Base-by-base conservation (phyloP, 1,284 basidiomycete genomes). In the Cryptococcus sp. region DNA sequence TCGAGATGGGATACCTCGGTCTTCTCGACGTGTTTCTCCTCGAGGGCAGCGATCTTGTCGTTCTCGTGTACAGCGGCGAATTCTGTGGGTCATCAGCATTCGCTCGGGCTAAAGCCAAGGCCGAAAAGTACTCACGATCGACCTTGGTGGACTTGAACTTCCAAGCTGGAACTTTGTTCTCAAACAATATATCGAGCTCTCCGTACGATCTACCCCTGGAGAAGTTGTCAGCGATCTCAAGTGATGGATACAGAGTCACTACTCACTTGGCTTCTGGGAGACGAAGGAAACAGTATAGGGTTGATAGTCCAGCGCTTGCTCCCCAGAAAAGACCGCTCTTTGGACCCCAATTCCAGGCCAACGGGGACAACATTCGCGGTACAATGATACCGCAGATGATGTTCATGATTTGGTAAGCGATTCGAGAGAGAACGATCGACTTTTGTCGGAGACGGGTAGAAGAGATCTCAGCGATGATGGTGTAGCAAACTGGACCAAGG, bases 381-480 rank as follows among this genome's bases (percentile, higher is more conserved):
- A 48, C 43, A 19, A 61, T 56, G 46, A 58, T 58, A 13, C 56
- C 59, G 46, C 67, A 71, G 28, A 73, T 62, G 45, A 69, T 73
- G 65, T 55, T 57, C 50, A 57, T 57, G 42, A 59, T 47, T 44
- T 58, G 49, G 48, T 78, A 79, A 4, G 69, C 57, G 52, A 73
- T 73, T 18, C 78, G 71, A 11, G 76, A 68, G 21, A 80, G 71
- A 1, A 72, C 78, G 59, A 79, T 72, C 1, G 78, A 73, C 64
- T 79, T 79, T 23, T 53, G 47, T 39, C 55, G 48, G 9, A 55
- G 40, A 37, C 50, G 46, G 4, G 58, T 54, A 0, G 55, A 41
- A 2, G 58, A 53, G 24, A 60, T 31, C 32, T 63, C 61, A 10
- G 46, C 56, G 24, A 56, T 53, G 25, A 61, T 47, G 39, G 55